phyloP scores from a whole-genome alignment of 768 basidiomycete species.

The Leccinum longicurvipes region DNA sequence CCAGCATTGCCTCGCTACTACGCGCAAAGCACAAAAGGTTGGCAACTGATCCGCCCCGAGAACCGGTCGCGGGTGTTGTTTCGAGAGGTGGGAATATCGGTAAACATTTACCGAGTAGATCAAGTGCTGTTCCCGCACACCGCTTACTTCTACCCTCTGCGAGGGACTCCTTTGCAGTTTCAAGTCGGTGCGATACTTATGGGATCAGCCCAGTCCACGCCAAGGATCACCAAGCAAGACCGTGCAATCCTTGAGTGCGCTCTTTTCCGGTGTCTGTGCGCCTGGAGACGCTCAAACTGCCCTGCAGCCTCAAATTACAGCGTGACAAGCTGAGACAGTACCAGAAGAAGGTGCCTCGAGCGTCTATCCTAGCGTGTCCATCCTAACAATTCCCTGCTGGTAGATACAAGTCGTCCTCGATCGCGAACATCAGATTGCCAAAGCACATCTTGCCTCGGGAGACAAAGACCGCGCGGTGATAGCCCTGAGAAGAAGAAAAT shows the following conservation, averaged over 20 bases:
- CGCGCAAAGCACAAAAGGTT: slow-evolving; percentile 4
- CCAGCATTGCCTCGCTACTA: slow-evolving; percentile 29
- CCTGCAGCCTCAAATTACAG: slow-evolving; percentile 84
- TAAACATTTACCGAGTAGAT: not conserved
- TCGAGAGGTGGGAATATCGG: slow-evolving; percentile 10
- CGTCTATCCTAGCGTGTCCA: not conserved
- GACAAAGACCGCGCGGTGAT: slow-evolving; percentile 85
- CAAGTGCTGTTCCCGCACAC: not conserved
- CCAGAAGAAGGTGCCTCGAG: slow-evolving; percentile 74
- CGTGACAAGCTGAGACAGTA: slow-evolving; percentile 95
- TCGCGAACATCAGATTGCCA: slow-evolving; percentile 87
- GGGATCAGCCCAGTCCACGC: slow-evolving; percentile 71
- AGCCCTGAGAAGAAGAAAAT: slow-evolving; percentile 88
- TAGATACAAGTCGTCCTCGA: slow-evolving; percentile 87
- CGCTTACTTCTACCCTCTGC: not conserved
- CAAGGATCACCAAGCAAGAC: slow-evolving; percentile 92
- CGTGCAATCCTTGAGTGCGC: slow-evolving; percentile 93
- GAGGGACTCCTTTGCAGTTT: not conserved
- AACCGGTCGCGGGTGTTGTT: slow-evolving; percentile 1
- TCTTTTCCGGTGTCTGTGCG: slow-evolving; percentile 12
- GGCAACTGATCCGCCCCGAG: slow-evolving; percentile 6
- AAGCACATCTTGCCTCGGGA: slow-evolving; percentile 71
- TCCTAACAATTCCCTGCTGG: not conserved
- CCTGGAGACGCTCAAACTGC: slow-evolving; percentile 17
- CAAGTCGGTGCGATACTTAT: slow-evolving; percentile 34